Evolutionary conservation across 2,329 filamentous ascomycete genomes (phyloP), one percentile per base, ranked within the genome.

Genomic region (Pestalotiopsis sp.): DNA sequence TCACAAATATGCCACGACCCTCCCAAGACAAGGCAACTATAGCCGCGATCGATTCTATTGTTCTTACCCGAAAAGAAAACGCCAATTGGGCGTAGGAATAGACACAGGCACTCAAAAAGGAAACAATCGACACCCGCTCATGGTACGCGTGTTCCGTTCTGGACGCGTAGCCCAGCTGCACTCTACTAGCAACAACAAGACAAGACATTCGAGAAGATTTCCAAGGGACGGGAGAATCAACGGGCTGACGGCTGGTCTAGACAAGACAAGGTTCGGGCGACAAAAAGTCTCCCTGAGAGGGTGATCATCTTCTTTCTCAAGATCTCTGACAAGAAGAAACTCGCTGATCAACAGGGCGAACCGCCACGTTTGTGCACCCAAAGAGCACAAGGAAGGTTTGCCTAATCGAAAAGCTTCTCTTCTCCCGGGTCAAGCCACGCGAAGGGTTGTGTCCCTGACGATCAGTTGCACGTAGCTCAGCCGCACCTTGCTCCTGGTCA

Each of bases 111-210:
- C 57, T 23, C 57, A 12, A 59, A 59, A 27, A 59, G 57, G 57
- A 59, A 59, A 59, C 23, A 59, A 59, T 59, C 57, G 57, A 59
- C 57, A 59, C 17, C 23, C 57, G 57, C 57, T 36, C 17, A 36
- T 27, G 23, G 57, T 13, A 27, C 57, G 57, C 20, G 57, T 27
- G 57, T 36, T 59, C 45, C 11, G 45, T n/a, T 20, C 20, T 52
- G 45, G 45, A 20, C 17, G 17, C 7, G 14, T 20, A 23, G 14
- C 25, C 25, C 57, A 36, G 14, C 20, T 36, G 31, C 31, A 36
- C 31, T 36, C 31, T 36, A 36, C 31, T 36, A 36, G 31, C 57
- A 11, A 27, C 12, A 36, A 13, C 13, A 6, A 9, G 9, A n/a
- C 23, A n/a, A 59, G 23, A 36, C 27, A 27, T 59, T 59, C 57